Evolutionary conservation across 768 basidiomycete species (phyloP), one percentile per base, ranked within the genome.

Genomic region (Filobasidium floriforme): DNA sequence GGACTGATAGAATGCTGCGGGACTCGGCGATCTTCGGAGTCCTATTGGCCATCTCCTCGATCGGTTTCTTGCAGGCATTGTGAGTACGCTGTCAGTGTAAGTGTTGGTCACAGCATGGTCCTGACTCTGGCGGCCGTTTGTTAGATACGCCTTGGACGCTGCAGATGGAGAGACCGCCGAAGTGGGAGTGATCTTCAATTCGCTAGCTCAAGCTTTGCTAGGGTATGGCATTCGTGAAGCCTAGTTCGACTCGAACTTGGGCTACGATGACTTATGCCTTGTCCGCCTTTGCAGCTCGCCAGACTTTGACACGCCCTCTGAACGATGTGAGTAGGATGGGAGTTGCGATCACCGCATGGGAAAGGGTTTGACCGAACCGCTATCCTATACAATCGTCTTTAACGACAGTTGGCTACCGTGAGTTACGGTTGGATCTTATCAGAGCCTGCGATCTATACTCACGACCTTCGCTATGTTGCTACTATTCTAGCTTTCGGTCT

Each of bases 21-120:
- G 92, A 97, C 78, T 92, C 90, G 22, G 87, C 89, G 2, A 82
- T 96, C 59, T 93, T 93, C 81, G 92, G 93, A 78, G 88, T 88
- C 61, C 88, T 93, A 71, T 80, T 94, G 15, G 89, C 88, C 12
- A 83, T 97, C 28, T 83, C 96, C 57, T 88, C 85, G 1, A 76
- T 89, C 46, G 93, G 92, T 0, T 96, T 97, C 76, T 41, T 59
- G 26, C 67, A 63, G 37, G 89, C 87, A 1, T 81, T 97, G 70
- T 90, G 26, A 57, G 54, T 28, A 6, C 54, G 14, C 24, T 22
- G 5, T 4, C 5, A 49, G 46, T 37, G 9, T 9, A 37, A 4
- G 4, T 37, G 32, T 9, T 37, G 32, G 9, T 4, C 9, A 37
- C 32, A 37, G 9, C 32, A 37, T 37, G 32, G 3, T 3, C 32